Evolutionary conservation across 176 grass and related monocot species (phyloP).

Genomic region (Aegilops umbellulata): DNA sequence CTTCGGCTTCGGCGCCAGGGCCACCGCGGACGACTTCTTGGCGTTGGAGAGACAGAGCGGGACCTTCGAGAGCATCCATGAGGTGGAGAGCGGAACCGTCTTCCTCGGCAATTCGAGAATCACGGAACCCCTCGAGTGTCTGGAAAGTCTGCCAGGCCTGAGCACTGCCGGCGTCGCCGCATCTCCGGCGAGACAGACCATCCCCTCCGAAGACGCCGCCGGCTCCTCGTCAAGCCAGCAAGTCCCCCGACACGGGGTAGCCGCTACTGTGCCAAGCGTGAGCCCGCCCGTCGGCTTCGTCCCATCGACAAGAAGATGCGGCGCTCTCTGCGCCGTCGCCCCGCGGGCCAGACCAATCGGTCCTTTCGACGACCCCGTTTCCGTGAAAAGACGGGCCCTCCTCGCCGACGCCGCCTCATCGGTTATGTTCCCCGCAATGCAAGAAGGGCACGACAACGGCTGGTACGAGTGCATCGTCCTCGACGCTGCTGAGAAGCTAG

Average conservation of each 20-base stretch:
- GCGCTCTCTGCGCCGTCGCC: neutral
- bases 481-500: neutral
- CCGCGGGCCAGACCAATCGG: neutral
- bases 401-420: neutral
- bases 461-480: conserved; percentile 13
- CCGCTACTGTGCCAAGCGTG: neutral
- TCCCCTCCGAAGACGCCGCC: neutral
- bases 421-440: conserved; percentile 4
- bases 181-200: neutral
- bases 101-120: neutral
- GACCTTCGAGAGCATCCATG: no score
- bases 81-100: neutral
- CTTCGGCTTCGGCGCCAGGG: neutral
- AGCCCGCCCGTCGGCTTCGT: neutral
- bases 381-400: neutral
- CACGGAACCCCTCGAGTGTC: neutral
- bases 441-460: conserved; percentile 13
- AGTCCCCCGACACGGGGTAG: neutral
- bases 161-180: neutral
- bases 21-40: neutral
- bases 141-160: neutral
- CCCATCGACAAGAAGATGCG: neutral
- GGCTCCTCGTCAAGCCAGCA: neutral
- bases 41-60: neutral
- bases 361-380: neutral